These are phyloP conservation scores for Kurtzmaniella quercitrusa DNA, from an alignment of 1,139 yeast genomes.

Conservation along the genomic window DNA sequence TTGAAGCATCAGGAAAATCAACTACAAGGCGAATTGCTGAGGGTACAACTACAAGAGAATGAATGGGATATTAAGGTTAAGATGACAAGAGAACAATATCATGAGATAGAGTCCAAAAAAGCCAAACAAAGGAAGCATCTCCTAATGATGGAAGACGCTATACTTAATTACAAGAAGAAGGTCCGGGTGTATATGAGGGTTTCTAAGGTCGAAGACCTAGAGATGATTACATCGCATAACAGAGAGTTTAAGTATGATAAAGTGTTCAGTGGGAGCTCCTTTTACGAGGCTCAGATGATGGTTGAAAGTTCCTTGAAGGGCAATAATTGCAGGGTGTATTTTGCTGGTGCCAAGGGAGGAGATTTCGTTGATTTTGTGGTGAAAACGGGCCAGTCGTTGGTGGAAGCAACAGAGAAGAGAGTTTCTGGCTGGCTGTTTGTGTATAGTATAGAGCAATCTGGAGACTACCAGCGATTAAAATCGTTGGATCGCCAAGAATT, in stretches of 20 bases:
- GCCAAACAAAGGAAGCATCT: constrained; percentile 23
- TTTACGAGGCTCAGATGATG: constrained; percentile 4
- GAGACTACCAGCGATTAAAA: neutral
- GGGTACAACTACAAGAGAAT: constrained; percentile 5
- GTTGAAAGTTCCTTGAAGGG: neutral
- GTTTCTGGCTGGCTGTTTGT: neutral
- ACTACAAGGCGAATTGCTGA: neutral
- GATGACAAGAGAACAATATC: constrained; percentile 8
- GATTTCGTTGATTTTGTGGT: neutral
- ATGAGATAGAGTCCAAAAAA: constrained; percentile 13
- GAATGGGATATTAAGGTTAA: constrained; percentile 12
- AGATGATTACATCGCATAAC: neutral
- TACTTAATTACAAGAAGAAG: constrained; percentile 43
- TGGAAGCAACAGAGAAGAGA: neutral
- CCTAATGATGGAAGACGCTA: constrained; percentile 48
- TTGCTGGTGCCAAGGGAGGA: neutral
- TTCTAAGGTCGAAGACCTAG: neutral
- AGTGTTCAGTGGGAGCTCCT: constrained; percentile 10
- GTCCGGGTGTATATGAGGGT: constrained; percentile 24
- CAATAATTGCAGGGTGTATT: neutral
- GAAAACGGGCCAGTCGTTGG: neutral
- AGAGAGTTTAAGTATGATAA: constrained; percentile 17
- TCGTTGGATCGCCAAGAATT: neutral
- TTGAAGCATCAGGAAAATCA: neutral
- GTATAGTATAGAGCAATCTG: neutral